phyloP scores from a whole-genome alignment of 768 basidiomycete genomes.

The Rubroboletus pulcherrimus region DNA sequence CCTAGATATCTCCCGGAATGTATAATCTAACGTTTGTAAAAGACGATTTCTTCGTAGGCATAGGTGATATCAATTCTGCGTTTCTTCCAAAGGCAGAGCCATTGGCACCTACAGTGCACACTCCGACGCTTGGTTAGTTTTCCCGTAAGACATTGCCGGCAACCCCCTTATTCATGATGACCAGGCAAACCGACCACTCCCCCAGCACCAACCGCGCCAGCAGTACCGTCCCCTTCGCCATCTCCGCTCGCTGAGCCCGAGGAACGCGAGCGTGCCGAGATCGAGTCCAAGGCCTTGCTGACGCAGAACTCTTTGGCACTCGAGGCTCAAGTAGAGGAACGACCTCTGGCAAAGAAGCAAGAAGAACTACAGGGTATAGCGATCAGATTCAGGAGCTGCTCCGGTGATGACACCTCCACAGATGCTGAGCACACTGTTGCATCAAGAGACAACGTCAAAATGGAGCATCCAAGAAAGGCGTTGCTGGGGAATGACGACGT shows the following conservation, averaged over 20 bases:
- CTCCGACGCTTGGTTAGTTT: constrained; percentile 25
- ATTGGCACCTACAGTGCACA: constrained; percentile 23
- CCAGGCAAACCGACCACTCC: constrained; percentile 19
- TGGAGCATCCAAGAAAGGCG: constrained; percentile 61
- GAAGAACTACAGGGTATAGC: constrained; percentile 61
- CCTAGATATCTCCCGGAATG: background rate
- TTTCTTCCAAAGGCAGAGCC: constrained; percentile 81
- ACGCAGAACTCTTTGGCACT: constrained; percentile 70
- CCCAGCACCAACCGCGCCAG: constrained; percentile 18
- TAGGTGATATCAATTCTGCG: constrained; percentile 96
- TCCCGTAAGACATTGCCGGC: background rate
- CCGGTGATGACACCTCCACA: constrained; percentile 2
- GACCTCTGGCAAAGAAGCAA: constrained; percentile 86
- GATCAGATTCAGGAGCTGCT: constrained; percentile 12
- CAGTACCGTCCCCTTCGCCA: constrained; percentile 6
- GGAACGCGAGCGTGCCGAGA: constrained; percentile 43
- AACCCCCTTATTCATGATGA: constrained; percentile 10
- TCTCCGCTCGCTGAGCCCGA: constrained; percentile 26
- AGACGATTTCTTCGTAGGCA: constrained; percentile 98
- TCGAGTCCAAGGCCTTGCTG: constrained; percentile 53
- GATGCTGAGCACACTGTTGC: constrained; percentile 14
- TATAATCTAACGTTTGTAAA: constrained; percentile 4
- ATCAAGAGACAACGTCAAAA: constrained; percentile 25
- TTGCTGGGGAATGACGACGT: constrained; percentile 83
- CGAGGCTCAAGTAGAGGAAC: constrained; percentile 80